Evolutionary conservation across 192 early-diverging fungal genomes (phyloP), one percentile per base, ranked within the genome.

Genomic region (Linnemannia schmuckeri): DNA sequence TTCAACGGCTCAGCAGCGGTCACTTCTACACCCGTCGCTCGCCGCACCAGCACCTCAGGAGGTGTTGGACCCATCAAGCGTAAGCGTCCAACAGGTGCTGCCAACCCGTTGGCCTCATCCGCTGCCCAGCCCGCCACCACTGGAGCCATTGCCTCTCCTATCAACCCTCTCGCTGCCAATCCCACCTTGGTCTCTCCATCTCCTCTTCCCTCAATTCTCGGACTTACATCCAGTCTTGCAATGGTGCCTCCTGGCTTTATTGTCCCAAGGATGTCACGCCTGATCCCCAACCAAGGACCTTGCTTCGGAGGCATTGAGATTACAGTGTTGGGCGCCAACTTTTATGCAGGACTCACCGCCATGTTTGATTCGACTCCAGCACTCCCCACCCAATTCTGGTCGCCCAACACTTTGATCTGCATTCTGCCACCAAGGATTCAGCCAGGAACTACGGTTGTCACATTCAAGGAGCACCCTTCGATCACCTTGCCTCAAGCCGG

Each of bases 231-330:
- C 13, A 68, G 71, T 0, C 72, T 87, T 18, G 70, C 85, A 2
- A 81, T 87, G 79, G 79, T 87, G 18, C 80, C 85, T 37, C 78
- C 72, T 18, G 89, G 83, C 3, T 85, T 83, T 38, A 80, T 84
- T 47, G 40, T 89, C 6, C 90, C 93, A 17, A 89, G 90, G 57
- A 92, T 98, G 30, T 92, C 92, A 41, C 91, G 96, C 54, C 81
- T 99, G 73, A 95, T 96, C 47, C 98, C 98, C 1, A 89, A 91
- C 30, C 92, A 95, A 76, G 98, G 97, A 9, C 98, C 98, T 0
- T 91, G 95, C 47, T 94, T 93, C 82, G 98, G 98, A 61, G 98
- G 98, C 18, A 90, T 95, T 12, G 96, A 96, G 66, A 89, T 98
- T 18, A 96, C 97, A 33, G 90, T 99, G 13, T 87, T 96, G 9